Percentiles rank a stretch among this genome's conserved stretches.
These are phyloP conservation scores for Fusarium luffae DNA, from an alignment of 2,329 filamentous ascomycete genomes.

Conservation along the genomic window DNA sequence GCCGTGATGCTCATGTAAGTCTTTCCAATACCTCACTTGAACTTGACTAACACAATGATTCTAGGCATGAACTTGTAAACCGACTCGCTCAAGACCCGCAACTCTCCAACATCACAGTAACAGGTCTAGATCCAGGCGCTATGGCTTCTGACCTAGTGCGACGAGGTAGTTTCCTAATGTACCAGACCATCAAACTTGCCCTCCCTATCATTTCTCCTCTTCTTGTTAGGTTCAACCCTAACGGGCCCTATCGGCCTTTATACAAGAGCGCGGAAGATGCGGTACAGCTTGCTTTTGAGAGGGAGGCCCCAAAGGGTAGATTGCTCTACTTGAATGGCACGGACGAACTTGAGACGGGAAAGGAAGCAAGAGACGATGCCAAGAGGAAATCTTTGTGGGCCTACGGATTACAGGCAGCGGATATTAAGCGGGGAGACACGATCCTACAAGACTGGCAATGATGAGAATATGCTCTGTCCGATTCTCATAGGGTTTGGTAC, in stretches of 20 bases:
- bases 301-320: conserved; percentile 44
- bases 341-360: conserved; percentile 43
- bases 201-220: conserved; percentile 42
- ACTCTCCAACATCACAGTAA: conserved; percentile 50
- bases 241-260: conserved; percentile 46
- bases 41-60: conserved; percentile 9
- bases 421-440: conserved; percentile 45
- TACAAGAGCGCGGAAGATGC: conserved; percentile 51
- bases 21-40: neutral
- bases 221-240: conserved; percentile 44
- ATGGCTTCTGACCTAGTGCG: conserved; percentile 51
- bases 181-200: conserved; percentile 40
- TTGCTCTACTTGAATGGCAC: conserved; percentile 51
- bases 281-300: conserved; percentile 48
- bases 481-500: neutral
- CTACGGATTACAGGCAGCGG: conserved; percentile 44
- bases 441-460: conserved; percentile 45
- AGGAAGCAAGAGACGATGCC: conserved; percentile 46
- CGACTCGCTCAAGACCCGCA: conserved; percentile 50
- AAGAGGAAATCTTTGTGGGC: conserved; percentile 50
- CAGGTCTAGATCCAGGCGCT: conserved; percentile 54
- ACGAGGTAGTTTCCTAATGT: conserved; percentile 41
- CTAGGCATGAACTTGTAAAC: conserved; percentile 50
- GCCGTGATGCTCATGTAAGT: conserved; percentile 51
- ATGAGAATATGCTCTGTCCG: neutral